Conservation (phyloP, 2,329 filamentous ascomycete genomes). For the Pseudogymnoascus sp. region DNA sequence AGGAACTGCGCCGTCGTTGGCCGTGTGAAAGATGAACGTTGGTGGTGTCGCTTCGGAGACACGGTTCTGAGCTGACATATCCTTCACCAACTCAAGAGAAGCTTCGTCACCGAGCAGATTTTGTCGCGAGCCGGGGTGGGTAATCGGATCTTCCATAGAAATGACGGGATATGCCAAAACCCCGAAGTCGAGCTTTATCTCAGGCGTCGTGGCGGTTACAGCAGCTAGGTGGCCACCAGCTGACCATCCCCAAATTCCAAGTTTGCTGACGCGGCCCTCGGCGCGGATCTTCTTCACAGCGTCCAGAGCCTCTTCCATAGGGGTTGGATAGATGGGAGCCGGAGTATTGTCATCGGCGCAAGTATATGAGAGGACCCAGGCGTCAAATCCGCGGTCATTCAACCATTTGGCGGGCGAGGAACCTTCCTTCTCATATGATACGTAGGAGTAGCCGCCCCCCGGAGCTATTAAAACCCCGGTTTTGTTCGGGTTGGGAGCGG, state of each 20-base stretch:
- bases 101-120: conserved; percentile 20
- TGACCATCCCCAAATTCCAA: conserved; percentile 23
- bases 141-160: conserved; percentile 17
- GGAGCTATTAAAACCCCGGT: conserved; percentile 21
- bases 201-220: conserved; percentile 18
- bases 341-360: conserved; percentile 8
- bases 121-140: conserved; percentile 17
- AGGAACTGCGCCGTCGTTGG: conserved; percentile 23
- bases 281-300: conserved; percentile 17
- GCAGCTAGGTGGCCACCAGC: conserved; percentile 23
- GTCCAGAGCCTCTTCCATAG: conserved; percentile 17
- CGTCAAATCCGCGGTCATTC: conserved; percentile 19
- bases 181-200: conserved; percentile 19
- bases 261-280: conserved; percentile 13
- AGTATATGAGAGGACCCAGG: conserved; percentile 22
- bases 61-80: conserved; percentile 22
- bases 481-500: neutral
- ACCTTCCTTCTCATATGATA: conserved; percentile 20
- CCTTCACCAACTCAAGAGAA: conserved; percentile 17
- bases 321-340: conserved; percentile 17
- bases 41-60: conserved; percentile 24
- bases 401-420: conserved; percentile 18
- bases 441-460: conserved; percentile 20
- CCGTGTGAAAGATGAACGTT: conserved; percentile 30
- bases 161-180: conserved; percentile 24